Evolutionary conservation across 163 green algal species (phyloP), one percentile per base, ranked within the genome.

Genomic region (Scenedesmus sp.): DNA sequence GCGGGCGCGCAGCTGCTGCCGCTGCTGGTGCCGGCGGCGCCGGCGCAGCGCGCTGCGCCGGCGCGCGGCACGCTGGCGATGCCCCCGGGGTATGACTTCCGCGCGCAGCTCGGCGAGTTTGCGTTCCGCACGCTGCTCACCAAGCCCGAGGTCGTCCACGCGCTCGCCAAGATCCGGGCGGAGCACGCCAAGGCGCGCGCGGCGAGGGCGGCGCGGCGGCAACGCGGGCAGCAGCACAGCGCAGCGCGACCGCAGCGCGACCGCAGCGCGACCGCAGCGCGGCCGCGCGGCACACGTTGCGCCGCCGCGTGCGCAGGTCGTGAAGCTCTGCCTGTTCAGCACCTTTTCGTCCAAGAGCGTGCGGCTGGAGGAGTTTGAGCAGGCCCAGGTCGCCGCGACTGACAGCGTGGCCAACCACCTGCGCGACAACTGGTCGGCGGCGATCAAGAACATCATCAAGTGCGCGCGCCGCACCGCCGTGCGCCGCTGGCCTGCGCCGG

Each of bases 291-390:
- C n/a, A n/a, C n/a, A n/a, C n/a, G n/a, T n/a, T n/a, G n/a, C n/a
- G n/a, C n/a, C n/a, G n/a, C n/a, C n/a, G n/a, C 31, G 31, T 10
- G 13, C 18, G 17, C 56, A 89, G 80, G 83, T 91, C 63, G 48
- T 78, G n/a, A 92, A 90, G 83, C 92, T 93, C 87, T 85, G 70
- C 75, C 66, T 95, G 34, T 94, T 93, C 72, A 89, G 84, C 70
- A 90, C 78, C 5, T 73, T 88, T 60, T 88, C 87, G 78, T 89
- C 87, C 83, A 96, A 96, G 87, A 90, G 80, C 42, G 44, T 64
- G 9, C 83, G 88, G 2, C 76, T 94, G 75, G 91, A 96, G 26
- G 92, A 96, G 81, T 92, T 95, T 77, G 89, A 96, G 79, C 84
- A 93, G 83, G 63, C 74, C 22, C 92, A 97, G 87, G 81, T 85